Base-by-base conservation (phyloP, 2,329 filamentous ascomycete genomes). In the Sporothrix curviconia region DNA sequence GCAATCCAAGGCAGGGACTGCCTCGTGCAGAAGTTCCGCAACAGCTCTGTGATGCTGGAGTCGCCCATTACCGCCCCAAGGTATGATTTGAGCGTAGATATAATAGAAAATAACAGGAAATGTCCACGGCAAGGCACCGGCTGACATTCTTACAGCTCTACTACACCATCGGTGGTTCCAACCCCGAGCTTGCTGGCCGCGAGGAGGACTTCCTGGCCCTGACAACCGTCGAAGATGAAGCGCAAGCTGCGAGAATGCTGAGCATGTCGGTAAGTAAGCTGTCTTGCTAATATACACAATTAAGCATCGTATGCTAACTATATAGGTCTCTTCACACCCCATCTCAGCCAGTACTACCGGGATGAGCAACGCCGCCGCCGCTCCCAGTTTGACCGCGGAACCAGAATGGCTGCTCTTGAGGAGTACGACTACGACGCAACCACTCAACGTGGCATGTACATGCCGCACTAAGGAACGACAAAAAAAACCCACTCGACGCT, bases 31-130 rank as follows among this genome's bases (percentile, higher is more conserved):
- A 96, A 97, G 69, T 99, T 99, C 68, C 86, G 94, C 36, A 99
- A 99, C 74, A 96, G 90, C 39, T 92, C 90, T 0, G 91, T 99
- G 30, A 96, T 97, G 90, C 78, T 92, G 1, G 92, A 97, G 72
- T 82, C 85, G 11, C 83, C 0, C 84, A 87, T 54, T 95, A 90
- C 66, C 85, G 90, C 1, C 94, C 94, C 0, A 95, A 95, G 78
- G 87, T 91, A 56, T 15, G 51, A 4, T 14, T 1, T 32, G 17
- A 25, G 1, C 14, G 22, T 5, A 24, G 14, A 9, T 4, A 4
- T 37, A 15, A 1, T 1, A 9, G 2, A 8, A n/a, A 17, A 19
- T n/a, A 1, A 8, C 50, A 19, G 14, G 11, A 49, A 43, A 49
- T 28, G 30, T n/a, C n/a, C n/a, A n/a, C n/a, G n/a, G n/a, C n/a